Evolutionary conservation across 139 green algal species (phyloP).

Genomic region (Volvox africanus): DNA sequence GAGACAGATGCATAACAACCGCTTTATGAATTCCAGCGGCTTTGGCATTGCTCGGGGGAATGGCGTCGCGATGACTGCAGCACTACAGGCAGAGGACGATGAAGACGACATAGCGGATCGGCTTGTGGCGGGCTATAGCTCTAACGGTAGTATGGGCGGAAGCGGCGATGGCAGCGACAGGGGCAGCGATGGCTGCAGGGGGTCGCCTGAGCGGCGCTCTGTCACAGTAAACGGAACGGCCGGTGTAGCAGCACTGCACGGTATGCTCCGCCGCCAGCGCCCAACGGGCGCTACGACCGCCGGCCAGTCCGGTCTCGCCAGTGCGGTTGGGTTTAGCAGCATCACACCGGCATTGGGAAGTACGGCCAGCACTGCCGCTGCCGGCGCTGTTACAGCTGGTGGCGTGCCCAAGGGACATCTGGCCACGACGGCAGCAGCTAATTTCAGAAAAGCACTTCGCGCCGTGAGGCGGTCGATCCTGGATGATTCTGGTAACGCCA

Average conservation of each 20-base stretch:
- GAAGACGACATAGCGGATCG: conserved; percentile 24
- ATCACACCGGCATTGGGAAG: neutral
- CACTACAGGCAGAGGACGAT: neutral
- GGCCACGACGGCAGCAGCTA: neutral
- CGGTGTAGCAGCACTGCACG: conserved; percentile 30
- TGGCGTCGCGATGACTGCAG: neutral
- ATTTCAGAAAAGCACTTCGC: neutral
- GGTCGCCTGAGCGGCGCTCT: neutral
- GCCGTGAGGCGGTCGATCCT: neutral
- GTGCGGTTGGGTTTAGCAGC: neutral
- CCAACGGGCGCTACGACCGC: neutral
- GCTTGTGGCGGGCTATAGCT: conserved; percentile 9
- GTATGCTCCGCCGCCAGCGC: conserved; percentile 17
- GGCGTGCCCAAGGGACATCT: neutral
- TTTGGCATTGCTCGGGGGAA: neutral
- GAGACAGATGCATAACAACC: neutral
- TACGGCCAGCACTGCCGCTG: neutral
- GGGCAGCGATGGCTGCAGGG: neutral
- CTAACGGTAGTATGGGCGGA: neutral
- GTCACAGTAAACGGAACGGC: neutral
- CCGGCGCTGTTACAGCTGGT: neutral
- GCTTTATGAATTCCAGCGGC: neutral
- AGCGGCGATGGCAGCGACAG: neutral
- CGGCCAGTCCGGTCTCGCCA: neutral
- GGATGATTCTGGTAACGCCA: neutral